These are phyloP conservation scores for Pseudoturritis turrita DNA, from an alignment of 345 rosid genomes.

Conservation along the genomic window DNA sequence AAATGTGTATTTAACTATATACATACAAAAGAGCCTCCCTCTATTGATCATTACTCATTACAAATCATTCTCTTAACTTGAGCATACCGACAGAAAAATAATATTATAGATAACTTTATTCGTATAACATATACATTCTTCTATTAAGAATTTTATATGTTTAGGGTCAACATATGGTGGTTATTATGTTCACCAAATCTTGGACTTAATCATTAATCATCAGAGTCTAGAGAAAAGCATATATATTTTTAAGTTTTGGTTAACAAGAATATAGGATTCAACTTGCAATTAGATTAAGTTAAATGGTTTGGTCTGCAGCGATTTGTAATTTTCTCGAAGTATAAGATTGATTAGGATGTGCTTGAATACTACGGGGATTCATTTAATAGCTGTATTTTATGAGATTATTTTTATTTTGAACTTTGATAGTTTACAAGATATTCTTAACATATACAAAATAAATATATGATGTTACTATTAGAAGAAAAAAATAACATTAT, in stretches of 20 bases:
- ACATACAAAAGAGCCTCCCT: neutral
- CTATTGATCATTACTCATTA: slow-evolving; percentile 11
- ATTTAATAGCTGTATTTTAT: neutral
- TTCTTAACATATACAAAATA: neutral
- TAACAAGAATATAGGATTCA: neutral
- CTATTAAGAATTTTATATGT: neutral
- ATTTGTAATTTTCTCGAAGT: neutral
- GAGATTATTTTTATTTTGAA: neutral
- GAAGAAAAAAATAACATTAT: neutral
- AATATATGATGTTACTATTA: neutral
- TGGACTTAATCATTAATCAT: neutral
- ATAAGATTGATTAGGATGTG: neutral
- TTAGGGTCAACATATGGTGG: slow-evolving; percentile 14
- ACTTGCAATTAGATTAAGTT: neutral
- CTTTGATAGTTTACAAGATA: neutral
- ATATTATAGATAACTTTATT: neutral
- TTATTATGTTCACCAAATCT: slow-evolving; percentile 17
- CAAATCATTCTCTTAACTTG: slow-evolving; percentile 12
- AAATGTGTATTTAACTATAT: neutral
- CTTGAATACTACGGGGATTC: neutral
- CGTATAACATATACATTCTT: neutral
- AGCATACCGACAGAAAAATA: slow-evolving; percentile 9
- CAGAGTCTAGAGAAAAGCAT: neutral
- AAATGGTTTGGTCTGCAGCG: neutral
- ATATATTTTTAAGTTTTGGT: neutral